Conservation (phyloP, 2,329 filamentous ascomycete genomes). For the Fusarium sp. region DNA sequence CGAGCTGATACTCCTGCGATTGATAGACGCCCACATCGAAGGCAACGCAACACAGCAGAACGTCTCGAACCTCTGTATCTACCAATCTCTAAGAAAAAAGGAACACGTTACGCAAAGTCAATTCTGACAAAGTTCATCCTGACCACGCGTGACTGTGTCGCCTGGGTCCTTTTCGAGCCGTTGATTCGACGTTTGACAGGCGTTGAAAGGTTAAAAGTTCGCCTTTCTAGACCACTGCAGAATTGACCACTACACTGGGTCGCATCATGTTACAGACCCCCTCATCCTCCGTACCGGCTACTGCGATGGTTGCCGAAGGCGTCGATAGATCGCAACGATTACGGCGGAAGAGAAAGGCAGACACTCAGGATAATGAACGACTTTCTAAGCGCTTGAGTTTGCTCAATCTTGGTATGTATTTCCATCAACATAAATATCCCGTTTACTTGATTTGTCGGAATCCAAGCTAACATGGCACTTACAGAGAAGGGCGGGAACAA, state of each 20-base stretch:
- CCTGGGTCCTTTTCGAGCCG: conserved; percentile 24
- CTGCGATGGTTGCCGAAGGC: conserved; percentile 33
- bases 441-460: background rate
- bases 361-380: conserved; percentile 73
- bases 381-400: conserved; percentile 86
- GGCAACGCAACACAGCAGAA: conserved; percentile 11
- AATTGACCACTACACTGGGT: conserved; percentile 9
- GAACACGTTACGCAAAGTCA: conserved; percentile 19
- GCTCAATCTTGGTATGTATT: conserved; percentile 78
- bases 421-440: conserved; percentile 2
- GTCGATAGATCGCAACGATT: conserved; percentile 38
- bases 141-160: conserved; percentile 26
- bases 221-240: conserved; percentile 27
- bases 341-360: conserved; percentile 69
- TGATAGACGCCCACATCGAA: conserved; percentile 42
- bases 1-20: conserved; percentile 26
- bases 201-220: conserved; percentile 39
- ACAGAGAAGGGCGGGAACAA: conserved; percentile 72
- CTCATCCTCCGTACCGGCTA: conserved; percentile 35
- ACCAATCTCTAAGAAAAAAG: conserved; percentile 8
- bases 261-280: conserved; percentile 53
- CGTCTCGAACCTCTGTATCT: background rate
- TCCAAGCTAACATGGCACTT: conserved; percentile 1
- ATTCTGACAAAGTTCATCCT: conserved; percentile 23
- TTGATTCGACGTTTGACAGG: conserved; percentile 26